These are phyloP conservation scores for Lentinula guzmanii DNA, from an alignment of 768 basidiomycete genomes.

Conservation along the genomic window DNA sequence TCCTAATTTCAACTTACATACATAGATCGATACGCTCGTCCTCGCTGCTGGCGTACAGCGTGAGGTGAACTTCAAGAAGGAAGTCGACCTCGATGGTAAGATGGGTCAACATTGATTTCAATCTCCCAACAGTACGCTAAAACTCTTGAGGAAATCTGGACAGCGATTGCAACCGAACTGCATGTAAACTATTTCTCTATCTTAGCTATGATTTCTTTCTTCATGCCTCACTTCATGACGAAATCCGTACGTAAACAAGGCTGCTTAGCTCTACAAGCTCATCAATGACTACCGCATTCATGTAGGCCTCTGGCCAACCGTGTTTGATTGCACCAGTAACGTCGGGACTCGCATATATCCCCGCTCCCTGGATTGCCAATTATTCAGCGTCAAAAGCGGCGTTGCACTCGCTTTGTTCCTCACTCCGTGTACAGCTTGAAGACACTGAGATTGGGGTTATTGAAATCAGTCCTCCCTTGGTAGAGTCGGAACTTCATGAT, in stretches of 20 bases:
- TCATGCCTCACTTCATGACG: constrained; percentile 50
- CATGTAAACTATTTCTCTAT: constrained; percentile 50
- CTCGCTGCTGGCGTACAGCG: constrained; percentile 51
- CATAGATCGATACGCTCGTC: constrained; percentile 50
- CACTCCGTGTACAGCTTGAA: constrained; percentile 39
- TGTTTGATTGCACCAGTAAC: constrained; percentile 47
- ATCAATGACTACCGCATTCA: neutral
- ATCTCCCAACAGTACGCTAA: neutral
- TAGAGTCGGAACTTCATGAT: constrained; percentile 60
- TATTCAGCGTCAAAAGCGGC: constrained; percentile 59
- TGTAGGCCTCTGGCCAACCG: constrained; percentile 36
- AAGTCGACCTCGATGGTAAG: constrained; percentile 35
- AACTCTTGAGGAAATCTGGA: constrained; percentile 1
- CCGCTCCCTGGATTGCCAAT: constrained; percentile 34
- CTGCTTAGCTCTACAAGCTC: too few species aligned
- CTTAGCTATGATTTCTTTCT: constrained; percentile 38
- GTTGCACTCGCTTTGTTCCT: constrained; percentile 43
- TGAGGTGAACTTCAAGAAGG: constrained; percentile 37
- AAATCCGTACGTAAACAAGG: constrained; percentile 33
- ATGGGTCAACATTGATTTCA: neutral
- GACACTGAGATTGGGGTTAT: constrained; percentile 47
- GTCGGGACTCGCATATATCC: constrained; percentile 44
- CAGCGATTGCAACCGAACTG: constrained; percentile 41
- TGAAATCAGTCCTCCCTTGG: constrained; percentile 59
- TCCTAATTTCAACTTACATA: too few species aligned